phyloP scores from a whole-genome alignment of 2,329 filamentous ascomycete genomes.

The Trichophyton benhamiae region DNA sequence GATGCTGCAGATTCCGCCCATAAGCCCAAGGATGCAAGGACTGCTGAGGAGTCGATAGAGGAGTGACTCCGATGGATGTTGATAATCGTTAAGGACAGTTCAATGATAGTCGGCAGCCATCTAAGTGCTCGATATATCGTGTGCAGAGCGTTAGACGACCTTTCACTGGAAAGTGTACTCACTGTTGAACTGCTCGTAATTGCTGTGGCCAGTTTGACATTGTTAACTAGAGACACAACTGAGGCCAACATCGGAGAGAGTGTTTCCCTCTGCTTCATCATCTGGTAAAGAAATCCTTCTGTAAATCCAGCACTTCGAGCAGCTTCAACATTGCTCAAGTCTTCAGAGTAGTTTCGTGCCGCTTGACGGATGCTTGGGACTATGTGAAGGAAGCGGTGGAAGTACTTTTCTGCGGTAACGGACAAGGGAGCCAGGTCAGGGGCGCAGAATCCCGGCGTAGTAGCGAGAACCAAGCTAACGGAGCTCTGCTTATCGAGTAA shows the following conservation, averaged over 20 bases:
- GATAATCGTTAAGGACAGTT: slow-evolving; percentile 49
- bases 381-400: slow-evolving; percentile 67
- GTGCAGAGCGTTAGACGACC: slow-evolving; percentile 10
- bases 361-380: slow-evolving; percentile 55
- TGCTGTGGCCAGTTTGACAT: slow-evolving; percentile 22
- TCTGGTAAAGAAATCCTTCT: slow-evolving; percentile 62
- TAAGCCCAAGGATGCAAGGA: slow-evolving; percentile 37
- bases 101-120: slow-evolving; percentile 61
- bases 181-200: slow-evolving; percentile 21
- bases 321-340: slow-evolving; percentile 70
- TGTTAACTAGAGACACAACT: slow-evolving; percentile 21
- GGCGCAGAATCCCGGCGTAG: slow-evolving; percentile 32
- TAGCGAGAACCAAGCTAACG: slow-evolving; percentile 56
- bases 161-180: slow-evolving; percentile 17
- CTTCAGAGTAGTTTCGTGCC: slow-evolving; percentile 64
- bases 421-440: slow-evolving; percentile 14
- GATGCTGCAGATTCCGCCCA: slow-evolving; percentile 41
- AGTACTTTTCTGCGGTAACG: slow-evolving; percentile 53
- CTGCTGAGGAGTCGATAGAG: slow-evolving; percentile 35
- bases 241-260: slow-evolving; percentile 24
- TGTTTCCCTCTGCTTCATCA: slow-evolving; percentile 28
- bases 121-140: slow-evolving; percentile 22
- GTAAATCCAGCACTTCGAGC: slow-evolving; percentile 67
- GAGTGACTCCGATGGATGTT: slow-evolving; percentile 56
- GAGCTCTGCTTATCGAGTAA: slow-evolving; percentile 62